Evolutionary conservation across 208 protist genomes (phyloP).

Genomic region (Leptomonas pyrrhocoris): DNA sequence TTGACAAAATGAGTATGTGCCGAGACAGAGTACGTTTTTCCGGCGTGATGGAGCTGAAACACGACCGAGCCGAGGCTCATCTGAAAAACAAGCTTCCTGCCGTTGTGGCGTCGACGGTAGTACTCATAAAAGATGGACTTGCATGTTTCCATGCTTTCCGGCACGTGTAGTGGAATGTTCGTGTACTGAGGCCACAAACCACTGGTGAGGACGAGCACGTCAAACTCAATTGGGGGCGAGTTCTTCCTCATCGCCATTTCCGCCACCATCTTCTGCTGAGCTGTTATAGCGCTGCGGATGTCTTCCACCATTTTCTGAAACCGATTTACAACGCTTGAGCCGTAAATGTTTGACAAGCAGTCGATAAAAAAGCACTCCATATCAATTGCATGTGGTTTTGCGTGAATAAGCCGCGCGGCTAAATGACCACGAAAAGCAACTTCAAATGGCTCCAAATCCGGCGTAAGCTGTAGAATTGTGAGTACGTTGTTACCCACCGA

Average conservation of each 20-base stretch:
- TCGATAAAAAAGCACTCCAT: slow-evolving; percentile 58
- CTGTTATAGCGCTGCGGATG: slow-evolving; percentile 29
- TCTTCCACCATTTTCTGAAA: slow-evolving; percentile 80
- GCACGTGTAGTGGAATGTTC: slow-evolving; percentile 41
- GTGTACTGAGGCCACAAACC: slow-evolving; percentile 73
- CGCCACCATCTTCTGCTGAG: slow-evolving; percentile 29
- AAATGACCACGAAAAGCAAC: slow-evolving; percentile 55
- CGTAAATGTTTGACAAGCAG: slow-evolving; percentile 51
- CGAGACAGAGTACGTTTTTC: slow-evolving; percentile 47
- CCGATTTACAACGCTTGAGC: slow-evolving; percentile 52
- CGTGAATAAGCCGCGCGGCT: slow-evolving; percentile 59
- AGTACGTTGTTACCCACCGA: slow-evolving; percentile 39
- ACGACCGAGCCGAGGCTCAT: slow-evolving; percentile 60
- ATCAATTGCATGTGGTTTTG: slow-evolving; percentile 45
- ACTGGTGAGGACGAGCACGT: slow-evolving; percentile 62
- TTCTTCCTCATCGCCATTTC: slow-evolving; percentile 28
- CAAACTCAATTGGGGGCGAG: slow-evolving; percentile 60
- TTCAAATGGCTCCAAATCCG: slow-evolving; percentile 74
- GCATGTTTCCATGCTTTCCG: slow-evolving; percentile 59
- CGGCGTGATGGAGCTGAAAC: slow-evolving; percentile 52
- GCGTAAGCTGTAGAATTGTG: slow-evolving; percentile 56
- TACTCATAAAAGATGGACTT: slow-evolving; percentile 55
- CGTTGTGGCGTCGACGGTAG: slow-evolving; percentile 74
- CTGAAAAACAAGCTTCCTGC: slow-evolving; percentile 72
- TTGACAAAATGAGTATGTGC: slow-evolving; percentile 76